Percentiles rank a stretch among this genome's conserved stretches.
These are phyloP conservation scores for Agroathelia rolfsii DNA, from an alignment of 1,284 basidiomycete genomes.

Conservation along the genomic window DNA sequence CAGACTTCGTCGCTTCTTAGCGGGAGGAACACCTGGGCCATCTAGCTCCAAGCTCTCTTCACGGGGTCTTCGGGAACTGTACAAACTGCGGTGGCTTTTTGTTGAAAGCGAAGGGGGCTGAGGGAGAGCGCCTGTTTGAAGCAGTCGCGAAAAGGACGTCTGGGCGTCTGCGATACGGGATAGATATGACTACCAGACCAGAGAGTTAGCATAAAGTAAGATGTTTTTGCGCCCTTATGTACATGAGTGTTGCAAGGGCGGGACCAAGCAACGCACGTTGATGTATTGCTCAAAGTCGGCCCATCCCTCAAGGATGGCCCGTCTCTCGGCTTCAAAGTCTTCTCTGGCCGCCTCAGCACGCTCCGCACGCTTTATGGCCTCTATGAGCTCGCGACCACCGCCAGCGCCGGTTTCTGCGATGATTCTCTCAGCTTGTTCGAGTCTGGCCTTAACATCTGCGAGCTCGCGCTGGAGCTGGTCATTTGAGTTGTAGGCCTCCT, in stretches of 20 bases:
- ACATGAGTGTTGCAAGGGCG: conserved; percentile 40
- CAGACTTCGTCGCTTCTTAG: no score
- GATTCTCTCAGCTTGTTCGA: conserved; percentile 41
- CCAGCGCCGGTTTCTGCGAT: conserved; percentile 38
- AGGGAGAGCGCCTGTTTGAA: conserved; percentile 19
- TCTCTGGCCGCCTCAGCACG: conserved; percentile 44
- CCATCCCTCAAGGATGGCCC: conserved; percentile 43
- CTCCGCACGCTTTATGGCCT: no score
- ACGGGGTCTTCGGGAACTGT: no score
- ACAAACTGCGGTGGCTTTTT: no score
- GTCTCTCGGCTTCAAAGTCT: conserved; percentile 42
- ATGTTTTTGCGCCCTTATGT: conserved; percentile 32
- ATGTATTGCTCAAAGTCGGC: conserved; percentile 42
- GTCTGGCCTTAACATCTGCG: conserved; percentile 26
- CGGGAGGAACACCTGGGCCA: no score
- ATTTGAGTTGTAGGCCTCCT: conserved; percentile 37
- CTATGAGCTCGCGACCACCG: no score
- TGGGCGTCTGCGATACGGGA: conserved; percentile 8
- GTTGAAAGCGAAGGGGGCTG: conserved; percentile 17
- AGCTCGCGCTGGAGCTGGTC: conserved; percentile 45
- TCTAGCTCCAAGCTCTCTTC: no score
- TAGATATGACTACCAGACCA: conserved; percentile 18
- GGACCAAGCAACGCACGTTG: conserved; percentile 34
- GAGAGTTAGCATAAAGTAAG: conserved; percentile 22
- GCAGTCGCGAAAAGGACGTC: conserved; percentile 6